Base-by-base conservation (phyloP, 202 grass and related monocot species). In the Zizania palustris region DNA sequence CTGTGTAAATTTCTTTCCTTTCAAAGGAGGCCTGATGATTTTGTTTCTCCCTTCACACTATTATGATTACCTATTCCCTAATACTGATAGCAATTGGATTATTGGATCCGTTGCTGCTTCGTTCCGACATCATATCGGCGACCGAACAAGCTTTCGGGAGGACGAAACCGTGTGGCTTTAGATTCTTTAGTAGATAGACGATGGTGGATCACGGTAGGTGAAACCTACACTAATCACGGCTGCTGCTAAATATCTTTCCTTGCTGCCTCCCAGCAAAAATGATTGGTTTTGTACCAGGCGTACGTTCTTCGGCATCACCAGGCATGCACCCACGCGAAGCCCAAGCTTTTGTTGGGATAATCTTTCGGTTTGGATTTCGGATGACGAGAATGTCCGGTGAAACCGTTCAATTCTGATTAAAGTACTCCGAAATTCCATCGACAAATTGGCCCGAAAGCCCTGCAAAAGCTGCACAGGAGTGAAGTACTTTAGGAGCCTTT, bases 171-270 rank as follows among this genome's bases (percentile, higher is more conserved):
- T 57, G 45, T 11, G 63, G 11, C n/a, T 64, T 76, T 35, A 11
- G 39, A 44, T 11, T 19, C 13, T 22, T 66, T 55, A 20, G 19
- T 6, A 54, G 18, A 20, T 6, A 51, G 49, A 55, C 3, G 19
- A 3, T 12, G 6, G 43, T 76, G 71, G 78, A 81, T 80, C 11
- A 60, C 67, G 68, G 45, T 74, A 41, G 67, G 67, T 67, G 61
- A 37, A 21, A 65, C 50, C 36, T 77, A 58, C 5, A 36, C 37
- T 77, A 16, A 7, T 42, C 36, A 77, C 4, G 44, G 33, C 28
- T 28, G 43, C 3, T 39, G 7, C 20, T 12, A 11, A 8, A 60
- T 72, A 56, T 64, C 82, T 50, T 22, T 55, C 38, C 6, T 4
- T 39, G 73, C 8, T 55, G 33, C 7, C 38, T 61, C 50, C 48